A percentile compares a stretch with the other conserved stretches of the same genome.
Evolutionary conservation across 2,329 filamentous ascomycete species (phyloP).

Genomic region (Mollisia scopiformis): DNA sequence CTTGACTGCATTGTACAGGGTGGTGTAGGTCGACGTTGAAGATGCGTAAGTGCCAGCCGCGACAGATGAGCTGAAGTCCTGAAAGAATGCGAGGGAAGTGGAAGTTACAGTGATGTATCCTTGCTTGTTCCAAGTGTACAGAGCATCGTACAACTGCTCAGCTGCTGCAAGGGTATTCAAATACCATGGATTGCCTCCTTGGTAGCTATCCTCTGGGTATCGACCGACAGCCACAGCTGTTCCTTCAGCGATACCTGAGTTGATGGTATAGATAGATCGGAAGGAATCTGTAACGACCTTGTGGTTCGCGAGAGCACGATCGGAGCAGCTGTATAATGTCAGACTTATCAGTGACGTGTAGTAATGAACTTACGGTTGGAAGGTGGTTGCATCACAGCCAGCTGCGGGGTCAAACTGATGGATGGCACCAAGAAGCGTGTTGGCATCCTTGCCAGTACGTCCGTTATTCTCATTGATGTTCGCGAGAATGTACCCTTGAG

Average conservation of each 20-base stretch:
- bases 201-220: conserved; percentile 75
- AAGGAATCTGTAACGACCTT: conserved; percentile 78
- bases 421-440: conserved; percentile 68
- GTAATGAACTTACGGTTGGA: conserved; percentile 64
- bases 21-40: conserved; percentile 60
- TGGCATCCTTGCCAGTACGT: conserved; percentile 72
- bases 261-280: conserved; percentile 70
- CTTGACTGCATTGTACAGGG: conserved; percentile 63
- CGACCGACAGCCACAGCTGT: conserved; percentile 65
- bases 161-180: conserved; percentile 76
- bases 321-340: conserved; percentile 33
- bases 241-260: conserved; percentile 63
- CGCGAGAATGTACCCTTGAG: conserved; percentile 63
- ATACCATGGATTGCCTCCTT: conserved; percentile 82
- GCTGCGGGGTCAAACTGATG: conserved; percentile 70
- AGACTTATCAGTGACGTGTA: background rate
- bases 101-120: conserved; percentile 67
- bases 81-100: conserved; percentile 73
- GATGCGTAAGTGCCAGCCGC: conserved; percentile 66
- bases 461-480: conserved; percentile 68
- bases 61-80: conserved; percentile 61
- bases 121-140: conserved; percentile 69
- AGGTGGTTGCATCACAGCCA: conserved; percentile 70
- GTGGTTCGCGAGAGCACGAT: conserved; percentile 70
- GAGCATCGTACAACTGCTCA: conserved; percentile 77